Evolutionary conservation across 2,329 filamentous ascomycete genomes (phyloP), one percentile per base, ranked within the genome.

Genomic region (Ophiostoma australiae): DNA sequence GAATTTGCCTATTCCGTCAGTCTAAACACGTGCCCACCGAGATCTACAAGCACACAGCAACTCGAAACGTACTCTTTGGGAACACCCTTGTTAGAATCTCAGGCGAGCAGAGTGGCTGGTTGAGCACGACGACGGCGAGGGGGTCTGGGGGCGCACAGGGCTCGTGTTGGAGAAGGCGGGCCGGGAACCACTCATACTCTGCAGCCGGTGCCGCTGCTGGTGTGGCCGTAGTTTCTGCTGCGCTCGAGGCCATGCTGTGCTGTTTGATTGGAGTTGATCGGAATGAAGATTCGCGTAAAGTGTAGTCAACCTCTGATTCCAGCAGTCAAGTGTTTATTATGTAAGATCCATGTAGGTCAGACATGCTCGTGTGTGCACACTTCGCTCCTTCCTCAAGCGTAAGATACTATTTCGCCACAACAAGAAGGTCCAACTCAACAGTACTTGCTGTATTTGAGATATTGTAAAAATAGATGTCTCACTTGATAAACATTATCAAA

Each of bases 121-220:
- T 86, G 70, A 86, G 81, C 44, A 86, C 78, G 37, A 86, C 76
- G 5, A 86, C 78, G 0, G 83, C 82, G 69, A 84, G 82, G 4
- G 72, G 66, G 13, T 48, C 52, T 41, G 72, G 27, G 15, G 44
- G 27, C 8, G 10, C 31, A 13, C 65, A 23, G 0, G 71, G 70
- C 66, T 33, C 63, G 7, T 67, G 23, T 67, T 74, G 74, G 1
- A 77, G 70, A 4, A 75, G 70, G 27, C 70, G 68, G 31, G 73
- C 75, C n/a, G 75, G 75, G 67, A 74, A 73, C 76, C 76, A 77
- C 4, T 76, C 74, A n/a, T 33, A 73, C 33, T 35, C 58, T 33
- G 58, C 55, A 61, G 55, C 27, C 11, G 52, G 23, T 27, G 58
- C 27, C 8, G 58, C 58, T 31, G 27, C 4, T 5, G 20, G 48